phyloP scores from a whole-genome alignment of 768 basidiomycete species.

The Cystobasidium onofrii region DNA sequence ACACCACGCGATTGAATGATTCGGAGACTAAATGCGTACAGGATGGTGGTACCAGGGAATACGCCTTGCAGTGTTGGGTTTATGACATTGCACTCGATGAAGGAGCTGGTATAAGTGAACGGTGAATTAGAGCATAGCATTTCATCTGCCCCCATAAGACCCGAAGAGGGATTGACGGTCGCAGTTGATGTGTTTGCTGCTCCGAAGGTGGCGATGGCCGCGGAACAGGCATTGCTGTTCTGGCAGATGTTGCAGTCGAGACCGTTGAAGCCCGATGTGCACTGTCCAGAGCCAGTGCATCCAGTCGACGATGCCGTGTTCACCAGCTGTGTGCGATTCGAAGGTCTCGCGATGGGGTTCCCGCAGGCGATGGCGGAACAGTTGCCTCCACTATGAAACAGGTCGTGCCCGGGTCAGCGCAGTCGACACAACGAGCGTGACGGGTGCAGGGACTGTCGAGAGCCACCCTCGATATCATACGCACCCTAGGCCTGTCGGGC shows the following conservation, averaged over 20 bases:
- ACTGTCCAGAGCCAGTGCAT: slow-evolving; percentile 31
- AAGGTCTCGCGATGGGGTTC: slow-evolving; percentile 18
- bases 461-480: too few species aligned
- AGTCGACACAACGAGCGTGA: too few species aligned
- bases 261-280: slow-evolving; percentile 60
- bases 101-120: slow-evolving; percentile 53
- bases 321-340: neutral
- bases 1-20: neutral
- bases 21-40: slow-evolving; percentile 53
- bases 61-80: slow-evolving; percentile 74
- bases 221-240: slow-evolving; percentile 59
- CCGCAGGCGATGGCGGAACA: slow-evolving; percentile 16
- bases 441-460: too few species aligned
- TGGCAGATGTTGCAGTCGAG: slow-evolving; percentile 68
- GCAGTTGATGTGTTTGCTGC: neutral
- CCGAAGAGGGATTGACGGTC: neutral
- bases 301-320: neutral
- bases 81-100: slow-evolving; percentile 75
- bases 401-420: too few species aligned
- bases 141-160: neutral
- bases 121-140: slow-evolving; percentile 28
- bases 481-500: slow-evolving; percentile 24
- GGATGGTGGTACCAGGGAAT: slow-evolving; percentile 61
- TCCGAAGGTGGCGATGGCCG: slow-evolving; percentile 51
- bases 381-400: neutral